Percentiles rank a stretch among this genome's conserved stretches.
These are phyloP conservation scores for Pythium rhizo-oryzae DNA, from an alignment of 352 stramenopile genomes.

Conservation along the genomic window DNA sequence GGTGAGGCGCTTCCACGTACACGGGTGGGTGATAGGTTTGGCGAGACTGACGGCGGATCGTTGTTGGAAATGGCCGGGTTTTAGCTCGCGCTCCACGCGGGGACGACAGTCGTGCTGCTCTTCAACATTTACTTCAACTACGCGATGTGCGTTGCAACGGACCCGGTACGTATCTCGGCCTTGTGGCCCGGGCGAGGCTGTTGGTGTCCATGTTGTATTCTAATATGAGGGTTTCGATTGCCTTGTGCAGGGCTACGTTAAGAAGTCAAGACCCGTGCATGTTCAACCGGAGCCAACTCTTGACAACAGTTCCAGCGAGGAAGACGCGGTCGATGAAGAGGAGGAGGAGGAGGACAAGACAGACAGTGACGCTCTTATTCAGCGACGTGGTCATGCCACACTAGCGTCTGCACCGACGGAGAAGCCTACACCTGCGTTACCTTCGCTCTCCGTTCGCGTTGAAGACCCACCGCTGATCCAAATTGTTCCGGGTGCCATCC, in stretches of 20 bases:
- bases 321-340: conserved; percentile 25
- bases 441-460: conserved; percentile 4
- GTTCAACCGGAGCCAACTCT: not conserved
- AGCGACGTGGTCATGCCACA: conserved; percentile 1
- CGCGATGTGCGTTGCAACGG: conserved; percentile 38
- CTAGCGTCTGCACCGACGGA: not conserved
- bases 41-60: not conserved
- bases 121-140: conserved; percentile 52
- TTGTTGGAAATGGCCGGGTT: not conserved
- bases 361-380: conserved; percentile 20
- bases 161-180: conserved; percentile 26
- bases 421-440: not conserved
- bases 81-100: conserved; percentile 15
- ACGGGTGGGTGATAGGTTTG: not conserved
- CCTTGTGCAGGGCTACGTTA: conserved; percentile 19
- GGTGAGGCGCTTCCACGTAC: not conserved
- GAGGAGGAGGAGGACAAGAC: conserved; percentile 22
- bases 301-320: conserved; percentile 13
- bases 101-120: conserved; percentile 13
- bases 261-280: not conserved
- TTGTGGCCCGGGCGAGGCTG: not conserved
- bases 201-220: too few relatives aligned
- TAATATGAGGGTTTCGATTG: not conserved
- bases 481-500: conserved; percentile 2
- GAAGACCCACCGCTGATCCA: conserved; percentile 21